These are phyloP conservation scores for Termitomyces sp. DNA, from an alignment of 768 basidiomycete species.

Conservation along the genomic window DNA sequence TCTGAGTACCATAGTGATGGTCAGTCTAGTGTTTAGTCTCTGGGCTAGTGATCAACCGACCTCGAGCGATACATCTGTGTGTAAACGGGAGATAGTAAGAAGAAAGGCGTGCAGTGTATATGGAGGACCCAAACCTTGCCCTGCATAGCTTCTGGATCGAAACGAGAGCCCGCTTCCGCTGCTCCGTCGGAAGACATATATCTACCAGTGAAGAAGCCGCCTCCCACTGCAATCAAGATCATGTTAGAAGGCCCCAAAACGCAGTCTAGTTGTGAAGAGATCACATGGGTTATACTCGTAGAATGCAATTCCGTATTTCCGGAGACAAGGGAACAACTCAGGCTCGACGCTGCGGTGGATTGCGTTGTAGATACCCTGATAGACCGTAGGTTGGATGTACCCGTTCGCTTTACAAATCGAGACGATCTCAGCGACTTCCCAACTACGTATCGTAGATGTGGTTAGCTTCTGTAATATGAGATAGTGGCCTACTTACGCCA, in stretches of 20 bases:
- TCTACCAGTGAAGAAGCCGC: conserved; percentile 58
- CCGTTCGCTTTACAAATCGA: conserved; percentile 53
- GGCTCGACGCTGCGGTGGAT: conserved; percentile 38
- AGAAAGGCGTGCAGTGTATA: neutral
- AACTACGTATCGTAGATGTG: conserved; percentile 15
- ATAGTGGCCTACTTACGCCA: conserved; percentile 33
- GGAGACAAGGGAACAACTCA: conserved; percentile 52
- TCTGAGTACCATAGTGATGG: conserved; percentile 3
- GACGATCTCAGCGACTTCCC: conserved; percentile 57
- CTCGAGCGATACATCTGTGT: conserved; percentile 35
- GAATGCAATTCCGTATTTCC: conserved; percentile 55
- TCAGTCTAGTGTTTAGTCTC: neutral
- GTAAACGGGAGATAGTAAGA: neutral
- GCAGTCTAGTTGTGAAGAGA: too few relatives aligned
- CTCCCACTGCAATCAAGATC: conserved; percentile 39
- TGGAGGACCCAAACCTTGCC: conserved; percentile 38
- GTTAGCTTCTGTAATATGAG: neutral
- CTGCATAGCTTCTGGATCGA: conserved; percentile 43
- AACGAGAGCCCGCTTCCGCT: conserved; percentile 52
- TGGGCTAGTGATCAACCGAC: conserved; percentile 14
- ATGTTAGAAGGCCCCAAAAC: neutral
- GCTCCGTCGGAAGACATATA: conserved; percentile 36
- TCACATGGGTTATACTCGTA: conserved; percentile 54
- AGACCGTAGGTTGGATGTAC: conserved; percentile 53
- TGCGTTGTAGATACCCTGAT: conserved; percentile 46